Conservation (phyloP, 495 filamentous ascomycete genomes). For the Pyrenopolyporus hunteri region DNA sequence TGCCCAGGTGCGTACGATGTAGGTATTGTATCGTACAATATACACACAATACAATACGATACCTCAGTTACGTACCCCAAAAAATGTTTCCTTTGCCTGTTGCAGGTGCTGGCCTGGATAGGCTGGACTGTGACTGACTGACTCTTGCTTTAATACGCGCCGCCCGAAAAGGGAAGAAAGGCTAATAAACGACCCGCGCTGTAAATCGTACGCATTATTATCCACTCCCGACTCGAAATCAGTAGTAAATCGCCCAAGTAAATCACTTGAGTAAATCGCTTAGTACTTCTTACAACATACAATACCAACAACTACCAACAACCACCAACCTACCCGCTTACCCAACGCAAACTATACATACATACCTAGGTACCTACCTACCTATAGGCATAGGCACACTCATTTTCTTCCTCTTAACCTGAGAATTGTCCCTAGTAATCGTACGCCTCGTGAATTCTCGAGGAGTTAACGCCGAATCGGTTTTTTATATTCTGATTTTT, state of each 20-base stretch:
- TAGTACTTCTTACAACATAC: no score
- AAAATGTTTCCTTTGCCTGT: background rate
- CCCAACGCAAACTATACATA: no score
- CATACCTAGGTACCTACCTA: no score
- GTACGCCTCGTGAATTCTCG: no score
- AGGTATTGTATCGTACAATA: background rate
- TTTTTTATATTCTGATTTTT: no score
- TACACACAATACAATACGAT: background rate
- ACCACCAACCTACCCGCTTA: no score
- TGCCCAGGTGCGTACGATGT: no score
- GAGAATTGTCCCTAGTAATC: background rate
- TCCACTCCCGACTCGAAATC: constrained; percentile 31
- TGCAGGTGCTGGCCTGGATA: background rate
- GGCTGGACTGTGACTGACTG: background rate
- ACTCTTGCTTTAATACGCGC: constrained; percentile 31
- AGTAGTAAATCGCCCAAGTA: no score
- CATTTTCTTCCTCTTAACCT: background rate
- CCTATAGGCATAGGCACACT: no score
- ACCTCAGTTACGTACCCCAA: background rate
- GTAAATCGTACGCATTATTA: constrained; percentile 23
- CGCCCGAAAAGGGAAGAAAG: constrained; percentile 22
- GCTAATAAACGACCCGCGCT: constrained; percentile 29
- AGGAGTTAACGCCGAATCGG: no score
- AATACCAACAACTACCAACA: no score
- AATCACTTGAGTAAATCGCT: no score